Conservation (phyloP, 192 early-diverging fungal species). For the Backusella psychrophila region DNA sequence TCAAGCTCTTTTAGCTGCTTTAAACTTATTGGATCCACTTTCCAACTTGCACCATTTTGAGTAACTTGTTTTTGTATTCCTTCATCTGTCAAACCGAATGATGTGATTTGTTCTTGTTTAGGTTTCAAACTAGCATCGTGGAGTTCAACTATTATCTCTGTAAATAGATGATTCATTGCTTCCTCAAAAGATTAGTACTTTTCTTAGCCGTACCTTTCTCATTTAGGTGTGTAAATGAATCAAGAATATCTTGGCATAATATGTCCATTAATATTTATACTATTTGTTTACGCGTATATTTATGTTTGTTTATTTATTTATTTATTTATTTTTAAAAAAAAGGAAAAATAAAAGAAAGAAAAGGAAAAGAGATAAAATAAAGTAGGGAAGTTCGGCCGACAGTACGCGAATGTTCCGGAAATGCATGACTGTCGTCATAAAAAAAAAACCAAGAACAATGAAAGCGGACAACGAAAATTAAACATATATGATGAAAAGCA, state of each 20-base stretch:
- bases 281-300: neutral
- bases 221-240: neutral
- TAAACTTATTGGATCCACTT: neutral
- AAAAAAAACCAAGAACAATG: neutral
- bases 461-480: constrained; percentile 3
- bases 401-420: neutral
- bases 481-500: neutral
- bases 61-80: neutral
- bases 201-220: neutral
- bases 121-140: neutral
- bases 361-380: neutral
- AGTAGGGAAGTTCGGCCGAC: neutral
- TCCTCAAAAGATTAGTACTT: neutral
- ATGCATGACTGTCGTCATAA: neutral
- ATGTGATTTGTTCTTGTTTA: neutral
- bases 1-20: neutral
- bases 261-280: neutral
- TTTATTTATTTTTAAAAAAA: neutral
- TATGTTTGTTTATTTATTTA: neutral
- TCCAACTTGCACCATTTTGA: neutral
- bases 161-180: neutral
- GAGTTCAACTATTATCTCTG: neutral
- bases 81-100: constrained; percentile 1
- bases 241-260: constrained; percentile 1
- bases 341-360: neutral